Percentiles rank a stretch among this genome's conserved stretches.
phyloP scores from a whole-genome alignment of 116 monocot species.

The Phalaenopsis hybrid region DNA sequence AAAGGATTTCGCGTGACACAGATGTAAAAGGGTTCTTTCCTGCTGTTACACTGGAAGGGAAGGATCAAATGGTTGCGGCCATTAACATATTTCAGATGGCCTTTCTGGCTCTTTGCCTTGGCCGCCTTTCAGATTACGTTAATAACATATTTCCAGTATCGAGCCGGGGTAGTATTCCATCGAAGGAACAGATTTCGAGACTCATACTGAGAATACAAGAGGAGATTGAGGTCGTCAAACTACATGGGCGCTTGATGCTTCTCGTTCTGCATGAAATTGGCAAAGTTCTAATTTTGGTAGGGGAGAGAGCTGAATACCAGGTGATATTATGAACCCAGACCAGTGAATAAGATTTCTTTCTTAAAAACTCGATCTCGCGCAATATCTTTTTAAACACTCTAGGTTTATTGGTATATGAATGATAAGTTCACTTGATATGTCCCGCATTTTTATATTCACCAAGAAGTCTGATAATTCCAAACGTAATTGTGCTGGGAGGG shows the following conservation, averaged over 20 bases:
- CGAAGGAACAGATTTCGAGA: constrained; percentile 92
- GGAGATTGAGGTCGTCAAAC: constrained; percentile 87
- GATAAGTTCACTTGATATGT: too few species aligned
- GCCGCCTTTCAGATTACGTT: constrained; percentile 69
- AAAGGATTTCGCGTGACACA: constrained; percentile 78
- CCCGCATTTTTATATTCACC: too few species aligned
- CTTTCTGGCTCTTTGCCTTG: constrained; percentile 56
- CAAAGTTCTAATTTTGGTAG: constrained; percentile 67
- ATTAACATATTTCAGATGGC: constrained; percentile 68
- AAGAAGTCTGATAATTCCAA: too few species aligned
- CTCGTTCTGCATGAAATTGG: constrained; percentile 75
- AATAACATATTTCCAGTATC: constrained; percentile 75
- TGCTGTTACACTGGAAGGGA: constrained; percentile 67
- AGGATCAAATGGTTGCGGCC: constrained; percentile 65
- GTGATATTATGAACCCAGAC: constrained; percentile 21
- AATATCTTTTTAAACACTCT: not conserved
- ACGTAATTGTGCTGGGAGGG: too few species aligned
- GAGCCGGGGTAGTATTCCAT: constrained; percentile 69
- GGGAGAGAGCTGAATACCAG: constrained; percentile 97
- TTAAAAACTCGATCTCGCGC: not conserved
- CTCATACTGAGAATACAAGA: constrained; percentile 74
- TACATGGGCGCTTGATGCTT: constrained; percentile 66
- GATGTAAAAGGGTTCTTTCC: constrained; percentile 79
- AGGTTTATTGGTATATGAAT: too few species aligned
- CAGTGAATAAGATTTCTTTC: not conserved